Percentiles rank a stretch among this genome's conserved stretches.
Evolutionary conservation across 2,329 filamentous ascomycete genomes (phyloP).

Genomic region (Purpureocillium takamizusanense): DNA sequence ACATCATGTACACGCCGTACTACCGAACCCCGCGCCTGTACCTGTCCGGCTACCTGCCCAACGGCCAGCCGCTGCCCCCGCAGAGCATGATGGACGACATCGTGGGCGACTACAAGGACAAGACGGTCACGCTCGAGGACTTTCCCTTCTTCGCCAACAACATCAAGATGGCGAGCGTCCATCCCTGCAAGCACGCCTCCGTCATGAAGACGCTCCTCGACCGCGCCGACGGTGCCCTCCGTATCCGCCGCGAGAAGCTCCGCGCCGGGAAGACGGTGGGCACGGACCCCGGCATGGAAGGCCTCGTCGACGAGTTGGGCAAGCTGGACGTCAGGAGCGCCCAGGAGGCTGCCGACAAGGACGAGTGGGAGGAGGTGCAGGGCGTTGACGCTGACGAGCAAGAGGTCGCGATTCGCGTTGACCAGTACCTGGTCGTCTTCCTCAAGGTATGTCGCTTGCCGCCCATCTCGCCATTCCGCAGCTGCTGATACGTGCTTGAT

Average conservation of each 20-base stretch:
- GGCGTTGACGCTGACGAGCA: slow-evolving; percentile 54
- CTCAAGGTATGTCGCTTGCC: slow-evolving; percentile 53
- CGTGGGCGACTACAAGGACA: slow-evolving; percentile 93
- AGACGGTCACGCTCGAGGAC: slow-evolving; percentile 95
- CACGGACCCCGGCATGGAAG: slow-evolving; percentile 62
- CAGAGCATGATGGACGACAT: slow-evolving; percentile 94
- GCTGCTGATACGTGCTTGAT: background rate
- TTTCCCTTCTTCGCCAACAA: slow-evolving; percentile 89
- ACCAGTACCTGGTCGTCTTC: slow-evolving; percentile 82
- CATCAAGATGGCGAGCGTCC: slow-evolving; percentile 93
- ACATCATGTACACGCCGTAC: slow-evolving; percentile 96
- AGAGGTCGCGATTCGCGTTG: slow-evolving; percentile 75
- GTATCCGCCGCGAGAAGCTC: slow-evolving; percentile 77
- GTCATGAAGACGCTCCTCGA: slow-evolving; percentile 98
- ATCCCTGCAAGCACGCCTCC: slow-evolving; percentile 92
- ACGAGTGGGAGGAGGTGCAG: slow-evolving; percentile 60
- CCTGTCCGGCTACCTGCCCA: slow-evolving; percentile 77
- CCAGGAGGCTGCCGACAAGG: slow-evolving; percentile 41
- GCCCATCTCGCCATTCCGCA: too few relatives aligned
- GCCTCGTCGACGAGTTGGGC: slow-evolving; percentile 72
- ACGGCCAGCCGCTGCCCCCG: slow-evolving; percentile 72
- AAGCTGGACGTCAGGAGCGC: slow-evolving; percentile 49
- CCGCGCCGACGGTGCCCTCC: slow-evolving; percentile 86
- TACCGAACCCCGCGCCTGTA: slow-evolving; percentile 95
- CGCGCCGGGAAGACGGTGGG: slow-evolving; percentile 42